phyloP scores from a whole-genome alignment of 2,329 filamentous ascomycete genomes.

The Monosporascus cannonballus region DNA sequence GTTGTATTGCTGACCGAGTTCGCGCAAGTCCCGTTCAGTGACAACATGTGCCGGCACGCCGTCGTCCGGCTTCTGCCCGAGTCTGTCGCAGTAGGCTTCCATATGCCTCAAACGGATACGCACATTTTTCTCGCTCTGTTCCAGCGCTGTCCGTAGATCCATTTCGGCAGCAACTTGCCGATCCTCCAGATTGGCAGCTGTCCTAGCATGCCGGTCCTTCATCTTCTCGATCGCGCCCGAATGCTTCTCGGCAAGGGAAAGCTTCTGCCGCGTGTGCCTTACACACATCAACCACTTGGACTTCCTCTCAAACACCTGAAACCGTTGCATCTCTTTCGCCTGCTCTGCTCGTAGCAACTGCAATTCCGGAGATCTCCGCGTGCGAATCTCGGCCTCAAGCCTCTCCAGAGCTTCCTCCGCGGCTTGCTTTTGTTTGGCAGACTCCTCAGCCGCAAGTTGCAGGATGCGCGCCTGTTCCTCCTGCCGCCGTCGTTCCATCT shows the following conservation, averaged over 20 bases:
- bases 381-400: constrained; percentile 40
- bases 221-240: constrained; percentile 43
- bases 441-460: constrained; percentile 41
- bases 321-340: constrained; percentile 45
- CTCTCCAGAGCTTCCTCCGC: constrained; percentile 35
- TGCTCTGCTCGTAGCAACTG: constrained; percentile 38
- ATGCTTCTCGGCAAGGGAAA: constrained; percentile 41
- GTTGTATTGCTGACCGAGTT: constrained; percentile 56
- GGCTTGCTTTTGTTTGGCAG: constrained; percentile 35
- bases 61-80: constrained; percentile 34
- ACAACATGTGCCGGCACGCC: constrained; percentile 45
- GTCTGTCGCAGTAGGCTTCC: constrained; percentile 57
- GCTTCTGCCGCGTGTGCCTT: constrained; percentile 44
- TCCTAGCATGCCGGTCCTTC: constrained; percentile 48
- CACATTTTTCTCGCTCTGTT: constrained; percentile 52
- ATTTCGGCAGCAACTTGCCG: constrained; percentile 57
- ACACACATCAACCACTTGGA: constrained; percentile 43
- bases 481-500: constrained; percentile 42
- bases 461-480: constrained; percentile 43
- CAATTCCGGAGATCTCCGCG: constrained; percentile 37
- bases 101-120: constrained; percentile 56
- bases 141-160: constrained; percentile 47
- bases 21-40: constrained; percentile 52
- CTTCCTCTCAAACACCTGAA: constrained; percentile 42
- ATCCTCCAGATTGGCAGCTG: constrained; percentile 51